Evolutionary conservation across 2,329 filamentous ascomycete genomes (phyloP).

Genomic region (Colletotrichum viniferum): DNA sequence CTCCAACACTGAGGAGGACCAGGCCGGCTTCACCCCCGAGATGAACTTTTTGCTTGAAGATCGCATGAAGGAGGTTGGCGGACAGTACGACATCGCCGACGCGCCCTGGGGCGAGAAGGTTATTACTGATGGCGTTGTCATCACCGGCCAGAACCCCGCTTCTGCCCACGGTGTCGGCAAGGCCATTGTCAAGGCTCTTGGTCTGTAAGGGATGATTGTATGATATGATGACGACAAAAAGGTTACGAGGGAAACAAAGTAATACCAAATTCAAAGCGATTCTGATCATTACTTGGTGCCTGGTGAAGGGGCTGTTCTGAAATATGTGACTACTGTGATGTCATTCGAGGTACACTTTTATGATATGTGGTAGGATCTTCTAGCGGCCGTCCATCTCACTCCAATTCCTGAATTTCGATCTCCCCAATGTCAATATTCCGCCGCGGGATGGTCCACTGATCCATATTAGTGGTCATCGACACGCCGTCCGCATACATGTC

Average conservation of each 20-base stretch:
- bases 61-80: constrained; percentile 55
- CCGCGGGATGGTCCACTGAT: neutral
- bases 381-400: neutral
- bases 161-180: constrained; percentile 56
- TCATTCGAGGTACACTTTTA: neutral
- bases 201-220: constrained; percentile 10
- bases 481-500: neutral
- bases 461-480: neutral
- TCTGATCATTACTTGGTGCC: neutral
- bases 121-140: constrained; percentile 54
- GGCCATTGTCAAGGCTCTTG: constrained; percentile 53
- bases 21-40: constrained; percentile 51
- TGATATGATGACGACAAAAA: neutral
- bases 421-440: neutral
- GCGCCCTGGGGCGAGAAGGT: constrained; percentile 52
- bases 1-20: constrained; percentile 59
- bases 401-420: neutral
- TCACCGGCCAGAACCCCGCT: constrained; percentile 64
- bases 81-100: constrained; percentile 59
- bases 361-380: neutral
- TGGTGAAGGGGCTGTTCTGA: fast-evolving
- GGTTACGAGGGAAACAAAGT: neutral
- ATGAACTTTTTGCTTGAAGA: constrained; percentile 67
- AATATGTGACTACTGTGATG: neutral
- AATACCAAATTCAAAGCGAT: neutral